Conservation (phyloP, 192 early-diverging fungal genomes). For the Endogone sp. region DNA sequence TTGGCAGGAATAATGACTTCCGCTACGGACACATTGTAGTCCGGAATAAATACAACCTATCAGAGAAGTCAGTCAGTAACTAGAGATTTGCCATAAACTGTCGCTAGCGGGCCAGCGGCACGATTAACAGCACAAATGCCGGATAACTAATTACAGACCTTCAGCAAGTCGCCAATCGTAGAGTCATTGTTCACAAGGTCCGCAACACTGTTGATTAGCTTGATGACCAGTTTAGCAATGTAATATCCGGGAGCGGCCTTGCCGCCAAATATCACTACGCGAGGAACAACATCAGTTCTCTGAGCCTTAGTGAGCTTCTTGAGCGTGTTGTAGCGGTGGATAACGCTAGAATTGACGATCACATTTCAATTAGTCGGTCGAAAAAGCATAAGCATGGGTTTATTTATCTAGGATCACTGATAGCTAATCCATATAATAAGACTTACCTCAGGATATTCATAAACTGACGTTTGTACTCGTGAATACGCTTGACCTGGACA, state of each 20-base stretch:
- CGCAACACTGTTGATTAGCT: constrained; percentile 95
- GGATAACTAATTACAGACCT: constrained; percentile 29
- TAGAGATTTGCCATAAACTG: neutral
- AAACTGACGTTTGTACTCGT: constrained; percentile 99
- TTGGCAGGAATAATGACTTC: constrained; percentile 96
- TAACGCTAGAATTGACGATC: constrained; percentile 55
- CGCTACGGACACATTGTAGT: constrained; percentile 98
- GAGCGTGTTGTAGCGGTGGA: constrained; percentile 86
- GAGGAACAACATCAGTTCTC: constrained; percentile 65
- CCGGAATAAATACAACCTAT: constrained; percentile 89
- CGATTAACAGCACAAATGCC: neutral
- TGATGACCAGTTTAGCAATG: constrained; percentile 98
- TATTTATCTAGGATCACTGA: neutral
- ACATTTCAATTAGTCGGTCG: neutral
- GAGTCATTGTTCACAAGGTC: constrained; percentile 85
- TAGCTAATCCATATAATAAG: neutral
- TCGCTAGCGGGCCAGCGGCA: neutral
- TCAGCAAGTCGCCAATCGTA: constrained; percentile 76
- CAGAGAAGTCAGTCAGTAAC: neutral
- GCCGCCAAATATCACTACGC: constrained; percentile 94
- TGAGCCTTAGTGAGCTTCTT: constrained; percentile 74
- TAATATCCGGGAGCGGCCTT: constrained; percentile 98
- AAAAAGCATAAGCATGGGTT: neutral
- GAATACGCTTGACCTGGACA: constrained; percentile 96
- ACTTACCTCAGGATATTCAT: constrained; percentile 88